phyloP scores from a whole-genome alignment of 78 protist genomes.

The Creolimax fragrantissima region DNA sequence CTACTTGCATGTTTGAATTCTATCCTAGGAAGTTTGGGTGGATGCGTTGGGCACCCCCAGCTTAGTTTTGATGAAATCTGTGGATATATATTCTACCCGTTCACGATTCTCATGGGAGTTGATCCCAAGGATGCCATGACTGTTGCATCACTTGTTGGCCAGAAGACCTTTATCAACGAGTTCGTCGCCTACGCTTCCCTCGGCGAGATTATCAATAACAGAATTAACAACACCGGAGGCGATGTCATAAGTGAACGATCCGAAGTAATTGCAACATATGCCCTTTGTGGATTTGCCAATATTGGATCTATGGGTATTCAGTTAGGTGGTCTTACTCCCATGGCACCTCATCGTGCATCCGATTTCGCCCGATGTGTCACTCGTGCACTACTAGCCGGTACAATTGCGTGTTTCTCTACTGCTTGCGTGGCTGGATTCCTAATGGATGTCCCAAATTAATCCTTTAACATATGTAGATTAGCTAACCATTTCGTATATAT shows the following conservation, averaged over 20 bases:
- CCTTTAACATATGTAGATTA: too few species aligned
- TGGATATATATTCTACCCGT: background rate
- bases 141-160: conserved; percentile 3
- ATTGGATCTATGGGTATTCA: conserved; percentile 28
- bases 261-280: conserved; percentile 16
- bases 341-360: background rate
- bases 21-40: background rate
- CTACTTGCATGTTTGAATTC: background rate
- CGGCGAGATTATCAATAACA: background rate
- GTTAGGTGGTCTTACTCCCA: conserved; percentile 2
- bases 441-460: background rate
- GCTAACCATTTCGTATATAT: too few species aligned
- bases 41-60: background rate
- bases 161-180: conserved; percentile 27
- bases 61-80: conserved; percentile 14
- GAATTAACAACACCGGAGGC: background rate
- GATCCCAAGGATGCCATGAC: background rate
- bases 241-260: background rate
- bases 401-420: background rate
- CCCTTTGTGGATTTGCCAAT: conserved; percentile 38
- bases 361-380: background rate
- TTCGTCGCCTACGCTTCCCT: background rate
- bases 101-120: conserved; percentile 20
- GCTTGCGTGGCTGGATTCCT: background rate
- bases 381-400: background rate